Percentiles rank a stretch among this genome's conserved stretches.
phyloP scores from a whole-genome alignment of 495 filamentous ascomycete genomes.

The Eremomyces bilateralis region DNA sequence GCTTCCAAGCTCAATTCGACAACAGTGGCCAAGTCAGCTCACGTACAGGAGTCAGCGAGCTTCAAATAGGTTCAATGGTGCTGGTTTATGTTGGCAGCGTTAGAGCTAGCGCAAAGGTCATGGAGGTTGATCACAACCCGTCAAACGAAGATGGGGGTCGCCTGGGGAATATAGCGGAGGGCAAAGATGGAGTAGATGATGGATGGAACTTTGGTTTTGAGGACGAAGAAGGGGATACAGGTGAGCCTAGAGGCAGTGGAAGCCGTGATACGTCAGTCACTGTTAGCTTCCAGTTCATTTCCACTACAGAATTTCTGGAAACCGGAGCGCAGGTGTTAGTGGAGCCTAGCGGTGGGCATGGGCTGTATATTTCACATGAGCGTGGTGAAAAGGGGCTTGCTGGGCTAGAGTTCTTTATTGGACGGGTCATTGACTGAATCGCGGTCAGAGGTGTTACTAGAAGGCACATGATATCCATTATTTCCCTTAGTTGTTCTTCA shows the following conservation, averaged over 20 bases:
- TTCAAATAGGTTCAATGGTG: slow-evolving; percentile 39
- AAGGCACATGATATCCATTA: no score
- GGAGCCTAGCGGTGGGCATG: slow-evolving; percentile 39
- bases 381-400: slow-evolving; percentile 33
- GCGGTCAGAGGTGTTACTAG: no score
- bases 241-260: background rate
- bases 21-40: slow-evolving; percentile 21
- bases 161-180: slow-evolving; percentile 30
- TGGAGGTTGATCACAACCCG: slow-evolving; percentile 19
- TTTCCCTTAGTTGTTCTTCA: no score
- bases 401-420: slow-evolving; percentile 45
- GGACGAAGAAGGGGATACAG: slow-evolving; percentile 5
- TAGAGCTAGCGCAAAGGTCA: slow-evolving; percentile 55
- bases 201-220: slow-evolving; percentile 13
- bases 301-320: slow-evolving; percentile 69
- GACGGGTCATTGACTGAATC: slow-evolving; percentile 36
- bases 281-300: slow-evolving; percentile 55
- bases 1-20: background rate
- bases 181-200: slow-evolving; percentile 24
- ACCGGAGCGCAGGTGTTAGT: slow-evolving; percentile 58
- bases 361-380: slow-evolving; percentile 25
- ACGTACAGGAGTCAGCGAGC: slow-evolving; percentile 5
- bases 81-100: slow-evolving; percentile 74
- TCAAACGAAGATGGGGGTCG: no score
- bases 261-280: slow-evolving; percentile 24